A percentile compares a stretch with the other conserved stretches of the same genome.
phyloP scores from a whole-genome alignment of 805 yeast species.

The Ogataea henricii region DNA sequence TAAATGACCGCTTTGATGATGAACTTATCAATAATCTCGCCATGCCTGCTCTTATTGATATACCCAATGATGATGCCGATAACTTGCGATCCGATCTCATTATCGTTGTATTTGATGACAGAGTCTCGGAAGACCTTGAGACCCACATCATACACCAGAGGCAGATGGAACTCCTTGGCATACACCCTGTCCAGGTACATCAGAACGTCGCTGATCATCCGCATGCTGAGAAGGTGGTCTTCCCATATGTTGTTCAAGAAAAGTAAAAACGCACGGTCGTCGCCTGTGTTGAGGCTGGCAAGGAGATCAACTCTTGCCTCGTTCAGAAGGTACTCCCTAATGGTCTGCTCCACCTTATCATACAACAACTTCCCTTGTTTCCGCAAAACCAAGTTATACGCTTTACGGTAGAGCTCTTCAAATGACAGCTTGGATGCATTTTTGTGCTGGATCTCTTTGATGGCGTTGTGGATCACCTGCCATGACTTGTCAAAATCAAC shows the following conservation, averaged over 20 bases:
- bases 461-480: constrained; percentile 65
- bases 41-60: constrained; percentile 55
- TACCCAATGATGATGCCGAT: constrained; percentile 54
- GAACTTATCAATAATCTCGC: constrained; percentile 56
- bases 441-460: constrained; percentile 67
- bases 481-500: constrained; percentile 68
- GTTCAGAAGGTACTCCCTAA: constrained; percentile 48
- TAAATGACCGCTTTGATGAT: constrained; percentile 60
- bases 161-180: constrained; percentile 64
- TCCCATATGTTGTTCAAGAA: constrained; percentile 57
- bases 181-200: constrained; percentile 88
- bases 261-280: constrained; percentile 34
- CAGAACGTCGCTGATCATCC: constrained; percentile 78
- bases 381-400: constrained; percentile 72
- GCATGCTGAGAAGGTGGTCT: constrained; percentile 69
- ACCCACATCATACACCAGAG: constrained; percentile 73
- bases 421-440: constrained; percentile 76
- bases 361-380: constrained; percentile 69
- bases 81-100: constrained; percentile 52
- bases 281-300: constrained; percentile 13
- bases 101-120: constrained; percentile 51
- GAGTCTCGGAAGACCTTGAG: constrained; percentile 63
- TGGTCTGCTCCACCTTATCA: constrained; percentile 53
- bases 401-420: constrained; percentile 78
- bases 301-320: constrained; percentile 25